Evolutionary conservation across 2,329 filamentous ascomycete genomes (phyloP), one percentile per base, ranked within the genome.

Genomic region (Phialemoniopsis sp.): DNA sequence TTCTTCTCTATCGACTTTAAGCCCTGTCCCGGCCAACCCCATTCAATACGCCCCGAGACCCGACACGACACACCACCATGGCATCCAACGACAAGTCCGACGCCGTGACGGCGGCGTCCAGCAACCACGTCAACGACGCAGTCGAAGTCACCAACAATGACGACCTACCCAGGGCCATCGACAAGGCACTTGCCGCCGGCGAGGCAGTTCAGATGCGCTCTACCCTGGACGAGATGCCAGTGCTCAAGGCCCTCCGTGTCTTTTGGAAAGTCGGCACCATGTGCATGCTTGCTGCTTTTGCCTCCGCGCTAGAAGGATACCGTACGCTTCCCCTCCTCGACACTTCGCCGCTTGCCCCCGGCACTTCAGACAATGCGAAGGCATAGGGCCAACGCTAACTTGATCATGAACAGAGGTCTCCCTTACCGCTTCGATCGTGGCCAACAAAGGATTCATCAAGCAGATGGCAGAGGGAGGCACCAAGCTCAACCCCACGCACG

Each of bases 351-450:
- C n/a, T n/a, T n/a, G n/a, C n/a, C n/a, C n/a, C n/a, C n/a, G n/a
- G n/a, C n/a, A n/a, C n/a, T n/a, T n/a, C n/a, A n/a, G n/a, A 26
- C 21, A 26, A 26, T 26, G 10, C 10, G 21, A 26, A n/a, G 21
- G 21, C 6, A 26, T 26, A 26, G n/a, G n/a, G n/a, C n/a, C 21
- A 26, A 26, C 21, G 21, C 21, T 26, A 10, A 26, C 21, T 10
- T 26, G 21, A 64, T 43, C 65, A 55, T 59, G 36, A 46, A 53
- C 43, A 46, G 39, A 42, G 37, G 42, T 40, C 28, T 42, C 39
- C 14, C 42, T 44, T 10, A 44, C 42, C 17, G 37, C 36, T 9
- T 41, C 39, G 14, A 43, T 47, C 29, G 38, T 47, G 7, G 39
- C 40, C n/a, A 45, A 45, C 32, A 47, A 46, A 28, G 45, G 42